Evolutionary conservation across 345 rosid species (phyloP).

Genomic region (Pugionium cornutum): DNA sequence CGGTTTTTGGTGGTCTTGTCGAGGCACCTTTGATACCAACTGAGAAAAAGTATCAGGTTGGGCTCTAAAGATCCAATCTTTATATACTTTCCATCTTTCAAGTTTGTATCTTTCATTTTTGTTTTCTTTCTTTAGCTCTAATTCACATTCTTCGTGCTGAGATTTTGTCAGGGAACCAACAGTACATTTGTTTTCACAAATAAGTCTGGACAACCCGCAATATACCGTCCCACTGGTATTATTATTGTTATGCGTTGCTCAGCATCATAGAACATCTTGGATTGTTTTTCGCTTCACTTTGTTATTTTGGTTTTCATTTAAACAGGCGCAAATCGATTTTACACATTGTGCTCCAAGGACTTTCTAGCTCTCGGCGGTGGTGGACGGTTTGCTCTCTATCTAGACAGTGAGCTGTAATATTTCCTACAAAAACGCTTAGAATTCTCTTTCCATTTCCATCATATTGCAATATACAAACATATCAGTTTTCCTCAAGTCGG

Average conservation of each 20-base stretch:
- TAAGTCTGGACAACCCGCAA: conserved; percentile 59
- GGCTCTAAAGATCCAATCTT: conserved; percentile 18
- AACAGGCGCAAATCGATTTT: conserved; percentile 88
- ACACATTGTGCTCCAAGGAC: conserved; percentile 78
- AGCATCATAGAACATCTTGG: conserved; percentile 1
- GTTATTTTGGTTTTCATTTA: conserved; percentile 24
- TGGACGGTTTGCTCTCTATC: conserved; percentile 87
- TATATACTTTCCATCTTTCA: conserved; percentile 19
- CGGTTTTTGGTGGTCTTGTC: conserved; percentile 91
- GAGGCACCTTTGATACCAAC: conserved; percentile 88
- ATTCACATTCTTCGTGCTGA: conserved; percentile 19
- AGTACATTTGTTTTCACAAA: conserved; percentile 88
- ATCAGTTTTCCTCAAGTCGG: not conserved
- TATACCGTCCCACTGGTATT: conserved; percentile 84
- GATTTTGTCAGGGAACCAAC: conserved; percentile 71
- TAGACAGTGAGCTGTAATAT: conserved; percentile 86
- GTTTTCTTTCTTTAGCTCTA: not conserved
- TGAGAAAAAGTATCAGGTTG: conserved; percentile 86
- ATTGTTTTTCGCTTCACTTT: not conserved
- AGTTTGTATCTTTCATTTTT: no score
- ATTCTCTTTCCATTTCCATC: not conserved
- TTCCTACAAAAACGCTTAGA: conserved; percentile 17
- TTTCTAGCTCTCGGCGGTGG: conserved; percentile 94
- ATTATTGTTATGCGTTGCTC: conserved; percentile 5
- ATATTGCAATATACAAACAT: conserved; percentile 2